Conservation (phyloP, 1,139 yeast species). For the Starmera stellimalicola region DNA sequence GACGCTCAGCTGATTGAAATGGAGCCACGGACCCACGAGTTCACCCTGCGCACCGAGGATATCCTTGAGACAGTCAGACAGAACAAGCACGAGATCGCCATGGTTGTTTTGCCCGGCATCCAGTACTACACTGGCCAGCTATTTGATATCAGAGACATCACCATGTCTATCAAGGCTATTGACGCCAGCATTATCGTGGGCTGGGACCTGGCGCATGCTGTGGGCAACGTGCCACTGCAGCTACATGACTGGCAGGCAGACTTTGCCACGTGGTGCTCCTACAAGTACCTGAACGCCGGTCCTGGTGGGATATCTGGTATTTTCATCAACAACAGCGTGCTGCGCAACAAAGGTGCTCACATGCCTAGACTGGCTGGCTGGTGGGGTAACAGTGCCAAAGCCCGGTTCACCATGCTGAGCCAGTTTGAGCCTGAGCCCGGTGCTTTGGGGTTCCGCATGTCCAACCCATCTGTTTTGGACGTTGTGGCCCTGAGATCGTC, state of each 20-base stretch:
- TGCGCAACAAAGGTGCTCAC: conserved; percentile 29
- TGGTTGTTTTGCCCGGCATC: conserved; percentile 78
- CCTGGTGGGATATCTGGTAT: conserved; percentile 90
- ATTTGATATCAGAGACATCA: conserved; percentile 64
- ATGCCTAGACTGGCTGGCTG: conserved; percentile 83
- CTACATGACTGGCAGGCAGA: conserved; percentile 88
- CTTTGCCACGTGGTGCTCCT: conserved; percentile 92
- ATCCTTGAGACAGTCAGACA: conserved; percentile 48
- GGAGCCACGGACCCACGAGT: conserved; percentile 46
- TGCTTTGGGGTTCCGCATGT: conserved; percentile 82
- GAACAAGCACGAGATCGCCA: conserved; percentile 54
- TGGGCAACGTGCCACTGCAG: conserved; percentile 68
- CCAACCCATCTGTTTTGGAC: conserved; percentile 86
- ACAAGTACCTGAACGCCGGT: conserved; percentile 84
- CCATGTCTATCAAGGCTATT: conserved; percentile 43
- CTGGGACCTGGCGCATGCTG: conserved; percentile 96
- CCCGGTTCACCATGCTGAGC: conserved; percentile 75
- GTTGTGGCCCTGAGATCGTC: conserved; percentile 65
- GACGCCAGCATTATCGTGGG: conserved; percentile 53
- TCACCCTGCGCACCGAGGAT: conserved; percentile 50
- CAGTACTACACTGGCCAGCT: conserved; percentile 90
- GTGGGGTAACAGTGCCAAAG: conserved; percentile 82
- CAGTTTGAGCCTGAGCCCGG: conserved; percentile 70
- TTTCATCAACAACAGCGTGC: conserved; percentile 50
- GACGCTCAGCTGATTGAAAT: conserved; percentile 58